Evolutionary conservation across 2,329 filamentous ascomycete species (phyloP), one percentile per base, ranked within the genome.

Genomic region (Monilinia aucupariae): DNA sequence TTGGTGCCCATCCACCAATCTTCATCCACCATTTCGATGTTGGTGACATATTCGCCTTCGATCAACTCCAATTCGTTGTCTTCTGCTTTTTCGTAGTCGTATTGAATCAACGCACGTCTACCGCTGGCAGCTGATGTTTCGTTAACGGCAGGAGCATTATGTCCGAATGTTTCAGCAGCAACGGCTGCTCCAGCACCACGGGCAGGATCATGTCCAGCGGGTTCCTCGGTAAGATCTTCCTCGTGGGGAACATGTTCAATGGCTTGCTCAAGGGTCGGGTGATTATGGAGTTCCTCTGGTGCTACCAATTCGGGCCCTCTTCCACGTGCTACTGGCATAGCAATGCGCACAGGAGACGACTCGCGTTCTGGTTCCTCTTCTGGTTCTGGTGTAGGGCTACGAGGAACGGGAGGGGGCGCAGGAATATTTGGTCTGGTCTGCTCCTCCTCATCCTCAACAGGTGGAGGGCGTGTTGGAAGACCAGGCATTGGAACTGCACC

Each of bases 1-100:
- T 97, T 99, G 68, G 89, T 90, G 50, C 96, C 94, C 84, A 96
- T 89, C 94, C 94, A 99, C 94, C 94, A 99, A 74, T 99, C 93
- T 59, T 96, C 89, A 70, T 97, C 94, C 2, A 99, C 91, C 90
- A 96, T 96, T 67, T 97, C 91, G 71, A 99, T 96, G 74, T 96
- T 88, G 30, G 84, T 92, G 45, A 99, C 88, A 67, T 87, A 85
- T 71, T 97, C 90, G 66, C 92, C 92, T 77, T 99, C 94, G 32
- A 84, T 82, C 22, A 99, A 82, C 68, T 96, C 92, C 63, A 99
- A 85, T 77, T 99, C 94, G 72, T 99, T 99, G 69, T 96, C 92
- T 76, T 99, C 94, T 1, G 92, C 92, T 78, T 96, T 97, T 72
- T 97, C 93, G 73, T 99, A 99, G 74, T 99, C 94, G 74, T 94